Conservation (phyloP, 2,329 filamentous ascomycete genomes). For the Diaporthe citriasiana region DNA sequence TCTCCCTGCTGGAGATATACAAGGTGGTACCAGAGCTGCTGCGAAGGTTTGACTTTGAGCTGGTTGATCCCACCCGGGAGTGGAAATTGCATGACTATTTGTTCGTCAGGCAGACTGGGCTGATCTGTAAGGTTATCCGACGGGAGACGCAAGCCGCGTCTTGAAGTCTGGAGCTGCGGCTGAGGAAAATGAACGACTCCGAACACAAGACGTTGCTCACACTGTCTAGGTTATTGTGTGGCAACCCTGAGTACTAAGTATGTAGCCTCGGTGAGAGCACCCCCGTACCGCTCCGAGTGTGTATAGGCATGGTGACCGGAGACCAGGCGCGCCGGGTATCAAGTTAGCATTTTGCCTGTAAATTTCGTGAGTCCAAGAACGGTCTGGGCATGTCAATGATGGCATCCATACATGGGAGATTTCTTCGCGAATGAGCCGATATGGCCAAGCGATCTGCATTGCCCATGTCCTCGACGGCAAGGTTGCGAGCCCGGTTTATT, state of each 20-base stretch:
- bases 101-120: slow-evolving; percentile 19
- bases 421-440: background rate
- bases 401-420: background rate
- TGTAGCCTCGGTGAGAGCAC: no score
- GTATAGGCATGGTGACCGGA: background rate
- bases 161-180: background rate
- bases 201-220: background rate
- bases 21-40: slow-evolving; percentile 58
- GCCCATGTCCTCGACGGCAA: background rate
- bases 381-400: no score
- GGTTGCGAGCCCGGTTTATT: background rate
- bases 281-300: background rate
- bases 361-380: no score
- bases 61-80: slow-evolving; percentile 36
- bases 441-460: background rate
- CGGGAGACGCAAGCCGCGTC: background rate
- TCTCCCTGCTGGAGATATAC: slow-evolving; percentile 59
- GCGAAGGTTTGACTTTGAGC: slow-evolving; percentile 52
- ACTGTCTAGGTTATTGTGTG: no score
- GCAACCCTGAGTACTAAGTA: no score
- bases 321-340: background rate
- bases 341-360: no score
- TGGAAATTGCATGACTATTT: slow-evolving; percentile 23
- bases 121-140: slow-evolving; percentile 10
- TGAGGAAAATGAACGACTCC: no score